Conservation (phyloP, 2,329 filamentous ascomycete species). For the Neonectria faginata region DNA sequence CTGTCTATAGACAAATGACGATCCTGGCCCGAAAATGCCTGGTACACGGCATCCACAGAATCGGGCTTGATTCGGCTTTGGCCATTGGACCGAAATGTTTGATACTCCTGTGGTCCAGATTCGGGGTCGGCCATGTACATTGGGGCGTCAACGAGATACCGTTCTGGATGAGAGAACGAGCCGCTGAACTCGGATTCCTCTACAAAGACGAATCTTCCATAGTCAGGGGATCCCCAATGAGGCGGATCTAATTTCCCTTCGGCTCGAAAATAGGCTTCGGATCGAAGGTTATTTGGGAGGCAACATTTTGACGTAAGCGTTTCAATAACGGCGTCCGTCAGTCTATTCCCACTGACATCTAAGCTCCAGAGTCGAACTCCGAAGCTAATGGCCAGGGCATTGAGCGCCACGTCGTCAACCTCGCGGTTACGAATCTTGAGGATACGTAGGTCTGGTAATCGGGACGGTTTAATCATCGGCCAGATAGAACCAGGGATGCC, state of each 20-base stretch:
- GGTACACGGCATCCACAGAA: constrained; percentile 42
- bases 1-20: constrained; percentile 31
- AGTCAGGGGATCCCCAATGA: constrained; percentile 46
- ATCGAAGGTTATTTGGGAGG: constrained; percentile 48
- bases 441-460: constrained; percentile 62
- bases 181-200: constrained; percentile 61
- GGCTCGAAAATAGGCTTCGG: constrained; percentile 53
- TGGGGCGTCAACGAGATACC: constrained; percentile 63
- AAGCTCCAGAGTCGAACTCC: constrained; percentile 65
- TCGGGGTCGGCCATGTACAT: constrained; percentile 42
- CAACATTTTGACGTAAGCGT: constrained; percentile 49
- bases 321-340: constrained; percentile 60
- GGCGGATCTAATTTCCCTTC: constrained; percentile 59
- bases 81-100: constrained; percentile 50
- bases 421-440: constrained; percentile 63
- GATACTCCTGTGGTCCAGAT: constrained; percentile 34
- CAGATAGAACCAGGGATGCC: constrained; percentile 59
- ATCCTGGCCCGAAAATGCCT: constrained; percentile 43
- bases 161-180: constrained; percentile 58
- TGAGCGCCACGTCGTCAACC: constrained; percentile 55
- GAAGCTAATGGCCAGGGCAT: constrained; percentile 50
- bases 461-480: constrained; percentile 48
- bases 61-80: constrained; percentile 42
- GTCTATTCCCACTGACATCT: constrained; percentile 64
- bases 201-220: constrained; percentile 59